Evolutionary conservation across 129 eudicot genomes (phyloP), one percentile per base, ranked within the genome.

Genomic region (Pseudognaphalium luteoalbum): DNA sequence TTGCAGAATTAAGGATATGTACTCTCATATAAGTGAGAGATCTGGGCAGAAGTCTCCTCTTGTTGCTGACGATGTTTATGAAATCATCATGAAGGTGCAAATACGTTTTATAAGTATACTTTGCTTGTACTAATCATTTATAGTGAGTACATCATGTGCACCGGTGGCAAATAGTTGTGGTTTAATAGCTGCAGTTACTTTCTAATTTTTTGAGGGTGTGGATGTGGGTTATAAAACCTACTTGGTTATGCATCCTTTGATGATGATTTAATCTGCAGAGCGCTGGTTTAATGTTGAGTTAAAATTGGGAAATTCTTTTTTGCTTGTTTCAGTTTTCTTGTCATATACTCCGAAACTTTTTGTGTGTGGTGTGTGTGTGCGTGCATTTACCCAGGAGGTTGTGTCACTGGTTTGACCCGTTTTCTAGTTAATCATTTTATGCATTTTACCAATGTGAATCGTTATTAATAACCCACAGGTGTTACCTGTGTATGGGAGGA

Each of bases 31-130:
- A 51, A 89, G 84, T 81, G 88, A 84, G 84, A 91, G 97, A 80
- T 91, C 97, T 39, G 98, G 97, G 29, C 75, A 78, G 76, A 85
- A 86, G 76, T 88, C 99, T 66, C 89, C 99, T 39, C 84, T 91
- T 65, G 79, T 94, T 79, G 91, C 97, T 22, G 97, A 94, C 86
- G 99, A 94, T 88, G 91, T 94, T 22, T 91, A 82, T 84, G 97
- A 91, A 32, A 89, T 91, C 21, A 94, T 94, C 72, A 87, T 87
- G 97, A 84, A 89, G 93, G 97, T 89, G 37, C 16, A 84, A 34
- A n/a, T 16, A 25, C 35, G 28, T 39, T 64, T 17, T 56, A 56
- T 56, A 1, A 60, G 7, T 3, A 39, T 28, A 28, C 3, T 0
- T 17, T 14, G 5, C 14, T 12, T 8, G 5, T 47, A 14, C 14